phyloP scores from a whole-genome alignment of 176 grass and related monocot species.

The Lolium multiflorum region DNA sequence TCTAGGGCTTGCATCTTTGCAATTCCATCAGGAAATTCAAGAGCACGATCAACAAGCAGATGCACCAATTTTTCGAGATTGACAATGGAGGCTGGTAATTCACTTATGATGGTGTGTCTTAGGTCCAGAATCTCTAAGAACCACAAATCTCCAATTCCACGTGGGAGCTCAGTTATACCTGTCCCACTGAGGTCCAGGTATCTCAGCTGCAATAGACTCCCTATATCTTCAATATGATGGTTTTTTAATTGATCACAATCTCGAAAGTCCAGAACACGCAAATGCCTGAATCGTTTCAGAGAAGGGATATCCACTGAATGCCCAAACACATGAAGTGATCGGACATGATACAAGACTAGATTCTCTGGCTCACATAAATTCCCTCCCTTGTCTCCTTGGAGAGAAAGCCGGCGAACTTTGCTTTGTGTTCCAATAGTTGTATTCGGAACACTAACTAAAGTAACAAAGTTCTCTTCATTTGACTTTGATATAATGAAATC shows the following conservation, averaged over 20 bases:
- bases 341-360: background rate
- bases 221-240: background rate
- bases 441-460: background rate
- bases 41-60: background rate
- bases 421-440: background rate
- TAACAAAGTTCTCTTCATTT: slow-evolving; percentile 30
- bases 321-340: background rate
- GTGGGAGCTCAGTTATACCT: background rate
- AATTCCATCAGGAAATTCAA: background rate
- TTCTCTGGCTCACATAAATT: background rate
- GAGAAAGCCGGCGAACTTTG: background rate
- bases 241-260: background rate
- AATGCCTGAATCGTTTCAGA: background rate
- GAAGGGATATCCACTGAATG: too few relatives aligned
- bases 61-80: background rate
- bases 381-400: background rate
- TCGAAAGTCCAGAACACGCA: background rate
- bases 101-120: too few relatives aligned
- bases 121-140: background rate
- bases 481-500: background rate
- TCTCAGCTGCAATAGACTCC: background rate
- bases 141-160: background rate
- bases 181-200: background rate
- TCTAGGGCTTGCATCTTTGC: background rate
- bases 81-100: background rate